These are phyloP conservation scores for Lagenaria siceraria DNA, from an alignment of 306 rosid genomes.

Conservation along the genomic window DNA sequence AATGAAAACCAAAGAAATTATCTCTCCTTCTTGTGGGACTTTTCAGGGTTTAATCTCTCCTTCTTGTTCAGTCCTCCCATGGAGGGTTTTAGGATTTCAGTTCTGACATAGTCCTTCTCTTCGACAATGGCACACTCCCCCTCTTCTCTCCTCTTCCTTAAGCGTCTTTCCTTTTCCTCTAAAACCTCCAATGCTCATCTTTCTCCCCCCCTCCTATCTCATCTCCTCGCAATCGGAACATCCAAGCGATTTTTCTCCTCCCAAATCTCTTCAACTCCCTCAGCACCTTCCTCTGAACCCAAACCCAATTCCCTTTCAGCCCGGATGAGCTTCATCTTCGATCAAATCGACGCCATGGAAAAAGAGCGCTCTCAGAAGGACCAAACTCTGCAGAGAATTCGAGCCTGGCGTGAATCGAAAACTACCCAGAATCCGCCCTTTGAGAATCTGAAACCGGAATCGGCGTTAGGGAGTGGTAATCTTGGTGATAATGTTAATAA, in stretches of 20 bases:
- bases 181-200: slow-evolving; percentile 19
- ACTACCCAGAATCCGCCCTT: slow-evolving; percentile 13
- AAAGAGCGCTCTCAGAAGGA: slow-evolving; percentile 69
- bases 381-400: slow-evolving; percentile 76
- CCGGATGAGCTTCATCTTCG: slow-evolving; percentile 81
- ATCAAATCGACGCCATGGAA: slow-evolving; percentile 86
- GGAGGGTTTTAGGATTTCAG: slow-evolving; percentile 22
- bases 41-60: slow-evolving; percentile 31
- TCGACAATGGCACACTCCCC: slow-evolving; percentile 44
- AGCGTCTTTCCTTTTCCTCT: slow-evolving; percentile 33
- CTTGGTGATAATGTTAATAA: background rate
- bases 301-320: slow-evolving; percentile 64
- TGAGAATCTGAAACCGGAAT: slow-evolving; percentile 7
- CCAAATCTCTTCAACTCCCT: slow-evolving; percentile 24
- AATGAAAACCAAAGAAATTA: no score
- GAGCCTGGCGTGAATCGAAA: slow-evolving; percentile 75
- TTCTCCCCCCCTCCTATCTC: slow-evolving; percentile 10
- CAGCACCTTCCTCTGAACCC: slow-evolving; percentile 20
- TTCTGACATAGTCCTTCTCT: background rate
- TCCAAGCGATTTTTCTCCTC: slow-evolving; percentile 35
- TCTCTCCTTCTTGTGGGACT: no score
- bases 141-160: slow-evolving; percentile 47
- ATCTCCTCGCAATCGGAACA: slow-evolving; percentile 10
- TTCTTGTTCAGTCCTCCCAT: background rate
- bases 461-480: background rate